Evolutionary conservation across 2,329 filamentous ascomycete genomes (phyloP).

Genomic region (Onygenales sp.): DNA sequence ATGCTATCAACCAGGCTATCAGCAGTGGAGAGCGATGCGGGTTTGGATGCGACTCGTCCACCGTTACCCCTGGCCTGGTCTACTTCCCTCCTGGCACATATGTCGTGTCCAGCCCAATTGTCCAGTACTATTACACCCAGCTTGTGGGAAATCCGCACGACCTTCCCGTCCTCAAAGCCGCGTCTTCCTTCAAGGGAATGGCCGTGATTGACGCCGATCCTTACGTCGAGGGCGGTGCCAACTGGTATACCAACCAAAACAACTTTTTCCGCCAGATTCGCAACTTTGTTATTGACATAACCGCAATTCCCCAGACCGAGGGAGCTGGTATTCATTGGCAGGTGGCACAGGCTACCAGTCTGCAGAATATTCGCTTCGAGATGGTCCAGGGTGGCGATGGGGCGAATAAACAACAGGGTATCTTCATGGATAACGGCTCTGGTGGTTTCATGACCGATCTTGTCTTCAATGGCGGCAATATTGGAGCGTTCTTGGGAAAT

Average conservation of each 20-base stretch:
- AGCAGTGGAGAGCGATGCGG: conserved; percentile 71
- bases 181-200: conserved; percentile 67
- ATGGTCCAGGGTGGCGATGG: conserved; percentile 54
- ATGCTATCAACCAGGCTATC: conserved; percentile 77
- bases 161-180: conserved; percentile 66
- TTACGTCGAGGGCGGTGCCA: conserved; percentile 58
- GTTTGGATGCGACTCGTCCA: conserved; percentile 70
- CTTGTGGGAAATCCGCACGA: conserved; percentile 70
- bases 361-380: conserved; percentile 74
- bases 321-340: conserved; percentile 71
- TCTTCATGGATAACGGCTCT: conserved; percentile 79
- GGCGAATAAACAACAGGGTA: conserved; percentile 61
- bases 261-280: conserved; percentile 79
- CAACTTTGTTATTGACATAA: conserved; percentile 73
- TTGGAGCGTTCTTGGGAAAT: conserved; percentile 70
- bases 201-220: conserved; percentile 84
- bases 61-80: conserved; percentile 72
- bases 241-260: conserved; percentile 71
- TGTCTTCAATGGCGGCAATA: conserved; percentile 70
- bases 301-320: conserved; percentile 45
- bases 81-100: conserved; percentile 92
- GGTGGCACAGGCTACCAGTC: conserved; percentile 66
- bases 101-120: conserved; percentile 65
- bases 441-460: conserved; percentile 78
- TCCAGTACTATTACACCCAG: conserved; percentile 86